Evolutionary conservation across 768 basidiomycete species (phyloP).

Genomic region (Tulasnella sp.): DNA sequence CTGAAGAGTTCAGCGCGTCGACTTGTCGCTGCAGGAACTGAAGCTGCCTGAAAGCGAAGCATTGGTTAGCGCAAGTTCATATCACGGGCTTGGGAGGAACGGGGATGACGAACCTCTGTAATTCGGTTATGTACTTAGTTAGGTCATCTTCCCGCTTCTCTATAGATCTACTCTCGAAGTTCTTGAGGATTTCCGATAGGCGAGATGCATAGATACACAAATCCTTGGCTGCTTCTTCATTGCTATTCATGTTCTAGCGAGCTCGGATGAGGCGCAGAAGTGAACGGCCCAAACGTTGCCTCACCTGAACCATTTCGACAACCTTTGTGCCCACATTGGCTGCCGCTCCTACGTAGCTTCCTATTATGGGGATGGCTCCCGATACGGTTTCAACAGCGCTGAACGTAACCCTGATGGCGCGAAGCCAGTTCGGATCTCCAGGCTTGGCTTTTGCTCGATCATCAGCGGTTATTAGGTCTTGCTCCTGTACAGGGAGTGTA

Average conservation of each 20-base stretch:
- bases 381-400: background rate
- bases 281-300: background rate
- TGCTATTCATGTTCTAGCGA: background rate
- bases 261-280: background rate
- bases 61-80: background rate
- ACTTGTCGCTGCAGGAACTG: background rate
- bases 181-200: background rate
- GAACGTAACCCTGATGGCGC: background rate
- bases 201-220: background rate
- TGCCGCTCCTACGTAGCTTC: background rate
- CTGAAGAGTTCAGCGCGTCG: background rate
- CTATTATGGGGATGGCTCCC: background rate
- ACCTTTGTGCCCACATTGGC: background rate
- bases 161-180: background rate
- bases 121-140: background rate
- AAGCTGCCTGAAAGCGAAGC: background rate
- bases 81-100: background rate
- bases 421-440: background rate
- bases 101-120: background rate
- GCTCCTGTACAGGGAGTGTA: too few species aligned
- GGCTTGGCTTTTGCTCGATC: background rate
- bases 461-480: background rate
- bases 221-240: background rate
- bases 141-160: background rate
- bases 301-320: slow-evolving; percentile 6